These are phyloP conservation scores for Plasmodium falciparum DNA, from an alignment of 169 alveolate genomes.

Conservation along the genomic window DNA sequence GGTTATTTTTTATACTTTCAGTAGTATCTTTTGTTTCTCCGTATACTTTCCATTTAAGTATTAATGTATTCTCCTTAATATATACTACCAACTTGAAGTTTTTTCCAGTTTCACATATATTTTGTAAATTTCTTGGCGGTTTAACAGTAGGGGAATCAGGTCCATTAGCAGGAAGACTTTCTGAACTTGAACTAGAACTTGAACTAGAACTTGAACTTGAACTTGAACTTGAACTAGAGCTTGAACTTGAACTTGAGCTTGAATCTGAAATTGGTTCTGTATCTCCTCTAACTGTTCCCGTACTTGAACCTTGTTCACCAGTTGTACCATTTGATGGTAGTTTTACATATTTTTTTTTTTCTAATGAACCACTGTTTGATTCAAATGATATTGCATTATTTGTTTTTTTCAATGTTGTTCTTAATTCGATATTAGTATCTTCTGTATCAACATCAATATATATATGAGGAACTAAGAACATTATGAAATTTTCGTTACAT, in stretches of 20 bases:
- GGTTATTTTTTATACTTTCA: neutral
- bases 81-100: neutral
- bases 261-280: no score
- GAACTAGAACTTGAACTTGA: no score
- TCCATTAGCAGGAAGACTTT: no score
- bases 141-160: no score
- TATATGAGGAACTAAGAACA: constrained; percentile 14
- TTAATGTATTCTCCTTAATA: neutral
- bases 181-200: no score
- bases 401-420: neutral
- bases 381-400: neutral
- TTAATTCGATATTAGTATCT: neutral
- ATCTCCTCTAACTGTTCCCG: no score
- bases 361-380: no score
- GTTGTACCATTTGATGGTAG: no score
- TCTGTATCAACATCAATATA: constrained; percentile 6
- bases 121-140: neutral
- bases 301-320: no score
- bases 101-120: neutral
- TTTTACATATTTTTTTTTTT: no score
- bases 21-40: neutral
- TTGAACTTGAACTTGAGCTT: no score
- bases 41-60: constrained; percentile 20
- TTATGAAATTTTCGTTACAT: neutral
- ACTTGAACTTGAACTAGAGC: no score